These are phyloP conservation scores for Mucor lusitanicus DNA, from an alignment of 371 early-diverging fungal genomes.

Conservation along the genomic window DNA sequence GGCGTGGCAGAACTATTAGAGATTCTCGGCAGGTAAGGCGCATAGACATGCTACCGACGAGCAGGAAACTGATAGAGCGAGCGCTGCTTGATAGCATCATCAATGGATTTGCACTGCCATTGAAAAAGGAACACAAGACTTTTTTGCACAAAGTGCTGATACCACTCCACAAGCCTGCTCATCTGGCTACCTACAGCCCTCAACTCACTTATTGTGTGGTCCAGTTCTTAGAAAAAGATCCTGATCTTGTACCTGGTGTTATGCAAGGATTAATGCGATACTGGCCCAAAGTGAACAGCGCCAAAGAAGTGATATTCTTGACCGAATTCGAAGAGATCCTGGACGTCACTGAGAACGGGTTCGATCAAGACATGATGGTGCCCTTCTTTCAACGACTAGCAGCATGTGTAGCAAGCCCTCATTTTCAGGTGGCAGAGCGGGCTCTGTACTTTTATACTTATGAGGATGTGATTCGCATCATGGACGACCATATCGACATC, in stretches of 20 bases:
- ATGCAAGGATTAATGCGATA: constrained; percentile 87
- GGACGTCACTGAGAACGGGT: constrained; percentile 88
- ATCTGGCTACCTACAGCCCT: constrained; percentile 90
- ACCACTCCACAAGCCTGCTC: constrained; percentile 94
- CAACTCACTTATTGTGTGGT: constrained; percentile 97
- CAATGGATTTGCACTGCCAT: constrained; percentile 97
- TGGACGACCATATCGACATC: constrained; percentile 84
- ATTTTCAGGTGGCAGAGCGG: constrained; percentile 98
- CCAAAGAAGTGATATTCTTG: constrained; percentile 97
- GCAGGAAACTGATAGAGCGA: too few species aligned
- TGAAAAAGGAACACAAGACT: constrained; percentile 97
- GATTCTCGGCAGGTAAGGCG: constrained; percentile 81
- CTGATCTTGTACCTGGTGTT: constrained; percentile 85
- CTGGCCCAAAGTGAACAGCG: constrained; percentile 98
- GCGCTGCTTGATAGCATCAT: constrained; percentile 69
- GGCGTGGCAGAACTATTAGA: constrained; percentile 97
- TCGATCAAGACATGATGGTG: constrained; percentile 85
- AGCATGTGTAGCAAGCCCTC: constrained; percentile 90
- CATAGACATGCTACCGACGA: constrained; percentile 22
- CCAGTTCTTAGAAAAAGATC: constrained; percentile 97
- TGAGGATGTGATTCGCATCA: constrained; percentile 92
- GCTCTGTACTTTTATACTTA: constrained; percentile 98
- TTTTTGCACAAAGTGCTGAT: constrained; percentile 91
- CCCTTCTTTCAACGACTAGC: constrained; percentile 92
- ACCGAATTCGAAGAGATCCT: constrained; percentile 96